These are phyloP conservation scores for Trichophyton benhamiae DNA, from an alignment of 2,329 filamentous ascomycete genomes.

Conservation along the genomic window DNA sequence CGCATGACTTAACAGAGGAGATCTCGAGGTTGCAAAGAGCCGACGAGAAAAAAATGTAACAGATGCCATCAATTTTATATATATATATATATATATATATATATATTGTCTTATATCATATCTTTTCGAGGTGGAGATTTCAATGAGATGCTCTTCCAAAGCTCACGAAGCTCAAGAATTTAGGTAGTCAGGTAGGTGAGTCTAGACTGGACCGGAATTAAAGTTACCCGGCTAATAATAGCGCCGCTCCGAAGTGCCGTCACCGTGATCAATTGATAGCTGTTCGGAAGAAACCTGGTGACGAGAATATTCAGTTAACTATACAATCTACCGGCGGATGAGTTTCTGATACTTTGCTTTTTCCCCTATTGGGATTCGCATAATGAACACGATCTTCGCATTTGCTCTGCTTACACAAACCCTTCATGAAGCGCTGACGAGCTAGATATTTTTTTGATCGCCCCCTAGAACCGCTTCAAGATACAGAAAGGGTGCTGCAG, in stretches of 20 bases:
- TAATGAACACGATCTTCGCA: neutral
- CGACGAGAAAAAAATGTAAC: neutral
- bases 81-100: no score
- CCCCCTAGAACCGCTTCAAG: neutral
- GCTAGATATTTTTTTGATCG: neutral
- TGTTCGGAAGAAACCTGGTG: no score
- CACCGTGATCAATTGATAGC: conserved; percentile 1
- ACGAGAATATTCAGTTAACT: neutral
- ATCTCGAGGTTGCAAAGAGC: neutral
- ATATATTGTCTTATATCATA: neutral
- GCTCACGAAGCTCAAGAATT: neutral
- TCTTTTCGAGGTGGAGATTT: neutral
- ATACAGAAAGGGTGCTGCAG: neutral
- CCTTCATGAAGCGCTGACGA: neutral
- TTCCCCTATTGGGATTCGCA: neutral
- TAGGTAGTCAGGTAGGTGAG: no score
- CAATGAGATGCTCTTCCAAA: neutral
- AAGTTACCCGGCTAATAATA: conserved; percentile 7
- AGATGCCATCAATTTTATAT: neutral
- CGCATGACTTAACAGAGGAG: neutral
- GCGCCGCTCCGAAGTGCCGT: conserved; percentile 4
- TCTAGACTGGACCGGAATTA: no score
- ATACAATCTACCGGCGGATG: neutral
- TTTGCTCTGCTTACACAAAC: neutral
- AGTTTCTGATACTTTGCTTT: neutral